Evolutionary conservation across 768 basidiomycete species (phyloP), one percentile per base, ranked within the genome.

Genomic region (Tylopilus sp.): DNA sequence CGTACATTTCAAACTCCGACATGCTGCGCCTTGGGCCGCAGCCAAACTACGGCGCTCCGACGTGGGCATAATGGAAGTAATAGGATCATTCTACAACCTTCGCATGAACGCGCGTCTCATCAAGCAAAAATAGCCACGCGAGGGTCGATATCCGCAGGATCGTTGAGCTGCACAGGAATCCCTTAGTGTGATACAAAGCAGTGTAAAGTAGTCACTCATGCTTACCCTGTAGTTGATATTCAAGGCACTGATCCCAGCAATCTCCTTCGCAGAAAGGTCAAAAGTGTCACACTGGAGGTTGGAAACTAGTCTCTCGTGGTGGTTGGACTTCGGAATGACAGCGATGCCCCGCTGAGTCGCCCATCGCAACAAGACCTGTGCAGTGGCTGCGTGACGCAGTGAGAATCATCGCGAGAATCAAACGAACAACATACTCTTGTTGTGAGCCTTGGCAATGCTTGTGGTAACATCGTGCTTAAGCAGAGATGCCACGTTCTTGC

Each of bases 341-440:
- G 83, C 82, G 52, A 90, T 75, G 10, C 79, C 82, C 33, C 81
- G 82, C 61, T 89, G 86, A 13, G 84, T 86, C 2, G 86, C 81
- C 89, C 89, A 92, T 57, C 87, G 78, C 47, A 92, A 77, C 35
- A 91, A 70, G 21, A 91, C 79, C 66, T 91, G 87, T 7, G 86
- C 86, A 18, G 68, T 53, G 22, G 69, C 71, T 56, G 46, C 48
- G 51, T 50, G 15, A 52, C 36, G 20, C 26, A 28, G 3, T 52
- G 28, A 58, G 51, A 44, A 23, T 38, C 31, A 10, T 20, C 15
- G 10, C 22, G 15, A 20, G 15, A 10, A 28, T 28, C 8, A 28
- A 38, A 10, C 6, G 31, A 21, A 26, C 20, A 46, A 54, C 65
- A 31, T 45, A 85, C 86, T 78, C 72, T 77, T 88, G 9, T 69